Conservation (phyloP, 345 rosid genomes). For the Turritis glabra region DNA sequence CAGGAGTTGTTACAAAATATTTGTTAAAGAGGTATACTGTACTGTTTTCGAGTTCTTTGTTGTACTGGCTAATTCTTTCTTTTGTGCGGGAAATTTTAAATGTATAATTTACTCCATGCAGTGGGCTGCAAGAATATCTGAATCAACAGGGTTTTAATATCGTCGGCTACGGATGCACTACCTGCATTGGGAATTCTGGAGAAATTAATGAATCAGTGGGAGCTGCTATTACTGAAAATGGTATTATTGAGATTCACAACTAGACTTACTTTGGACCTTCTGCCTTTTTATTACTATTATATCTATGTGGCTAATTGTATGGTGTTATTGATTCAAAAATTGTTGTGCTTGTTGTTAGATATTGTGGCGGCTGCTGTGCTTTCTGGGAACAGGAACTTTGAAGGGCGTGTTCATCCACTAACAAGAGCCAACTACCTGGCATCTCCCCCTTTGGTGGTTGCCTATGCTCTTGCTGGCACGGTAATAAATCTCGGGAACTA, state of each 20-base stretch:
- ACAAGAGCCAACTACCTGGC: slow-evolving; percentile 99
- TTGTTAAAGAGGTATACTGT: slow-evolving; percentile 63
- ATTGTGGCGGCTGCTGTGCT: slow-evolving; percentile 93
- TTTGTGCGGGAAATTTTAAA: background rate
- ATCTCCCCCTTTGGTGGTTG: slow-evolving; percentile 97
- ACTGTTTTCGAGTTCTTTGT: background rate
- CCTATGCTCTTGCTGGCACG: slow-evolving; percentile 99
- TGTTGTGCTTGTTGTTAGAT: slow-evolving; percentile 50
- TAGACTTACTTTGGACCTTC: background rate
- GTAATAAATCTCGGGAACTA: slow-evolving; percentile 33
- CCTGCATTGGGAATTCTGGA: slow-evolving; percentile 98
- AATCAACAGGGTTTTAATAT: slow-evolving; percentile 91
- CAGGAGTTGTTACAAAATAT: slow-evolving; percentile 98
- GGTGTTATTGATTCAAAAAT: background rate
- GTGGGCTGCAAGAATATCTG: slow-evolving; percentile 89
- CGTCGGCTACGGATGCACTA: slow-evolving; percentile 98
- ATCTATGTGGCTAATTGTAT: background rate
- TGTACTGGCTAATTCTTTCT: background rate
- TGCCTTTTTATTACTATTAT: background rate
- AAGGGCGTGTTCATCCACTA: slow-evolving; percentile 96
- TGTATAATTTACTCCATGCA: slow-evolving; percentile 24
- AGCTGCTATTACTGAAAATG: slow-evolving; percentile 90
- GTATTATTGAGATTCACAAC: slow-evolving; percentile 42
- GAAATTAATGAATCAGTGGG: slow-evolving; percentile 93
- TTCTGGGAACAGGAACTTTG: slow-evolving; percentile 96